Percentiles rank a stretch among this genome's conserved stretches.
Conservation (phyloP, 179 eudicot genomes). For the Beta corolliflora region DNA sequence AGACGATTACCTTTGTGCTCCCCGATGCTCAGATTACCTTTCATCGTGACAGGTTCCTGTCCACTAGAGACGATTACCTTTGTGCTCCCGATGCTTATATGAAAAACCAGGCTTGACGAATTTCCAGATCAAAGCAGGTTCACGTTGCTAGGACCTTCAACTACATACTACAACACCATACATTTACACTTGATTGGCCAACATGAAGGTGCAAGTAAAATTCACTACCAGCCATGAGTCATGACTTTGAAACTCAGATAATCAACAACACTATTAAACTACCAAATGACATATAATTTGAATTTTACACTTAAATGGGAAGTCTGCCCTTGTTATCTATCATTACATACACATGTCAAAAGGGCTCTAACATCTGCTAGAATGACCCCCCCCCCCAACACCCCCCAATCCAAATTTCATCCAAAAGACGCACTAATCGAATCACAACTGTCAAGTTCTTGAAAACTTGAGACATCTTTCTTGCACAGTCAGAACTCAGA, state of each 20-base stretch:
- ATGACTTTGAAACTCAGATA: neutral
- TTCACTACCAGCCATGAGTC: no score
- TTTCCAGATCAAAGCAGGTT: no score
- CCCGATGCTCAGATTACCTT: no score
- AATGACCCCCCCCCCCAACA: neutral
- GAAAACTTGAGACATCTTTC: neutral
- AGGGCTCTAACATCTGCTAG: slow-evolving; percentile 8
- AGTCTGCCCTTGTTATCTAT: neutral
- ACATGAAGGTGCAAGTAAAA: no score
- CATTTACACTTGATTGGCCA: neutral
- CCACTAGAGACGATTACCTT: no score
- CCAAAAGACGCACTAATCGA: neutral
- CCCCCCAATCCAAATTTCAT: neutral
- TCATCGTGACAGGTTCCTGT: no score
- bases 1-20: no score
- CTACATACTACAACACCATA: no score
- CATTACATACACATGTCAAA: neutral
- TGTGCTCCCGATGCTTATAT: no score
- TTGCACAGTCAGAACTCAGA: neutral
- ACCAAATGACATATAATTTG: neutral
- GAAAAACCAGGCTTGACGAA: no score
- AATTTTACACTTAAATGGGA: neutral
- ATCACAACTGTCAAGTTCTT: neutral
- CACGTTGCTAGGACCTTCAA: no score
- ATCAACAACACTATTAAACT: neutral